phyloP scores from a whole-genome alignment of 148 eudicot genomes.

The Rheum nobile region DNA sequence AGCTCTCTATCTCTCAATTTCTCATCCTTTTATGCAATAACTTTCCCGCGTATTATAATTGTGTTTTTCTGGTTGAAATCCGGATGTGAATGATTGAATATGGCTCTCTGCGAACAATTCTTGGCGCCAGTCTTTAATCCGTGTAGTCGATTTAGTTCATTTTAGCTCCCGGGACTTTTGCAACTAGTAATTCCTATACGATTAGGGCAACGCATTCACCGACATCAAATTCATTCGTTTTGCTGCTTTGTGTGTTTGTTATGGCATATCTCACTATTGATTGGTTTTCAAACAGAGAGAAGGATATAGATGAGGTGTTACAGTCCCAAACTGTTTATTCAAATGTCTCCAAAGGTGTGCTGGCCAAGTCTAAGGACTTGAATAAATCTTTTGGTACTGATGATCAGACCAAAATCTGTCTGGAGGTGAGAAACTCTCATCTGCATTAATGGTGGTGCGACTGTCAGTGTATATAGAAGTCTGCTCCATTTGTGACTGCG shows the following conservation, averaged over 20 bases:
- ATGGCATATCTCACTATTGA: background rate
- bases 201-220: background rate
- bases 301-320: conserved; percentile 93
- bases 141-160: background rate
- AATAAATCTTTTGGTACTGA: conserved; percentile 71
- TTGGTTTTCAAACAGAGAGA: conserved; percentile 42
- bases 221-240: background rate
- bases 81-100: background rate
- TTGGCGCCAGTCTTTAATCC: background rate
- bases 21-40: background rate
- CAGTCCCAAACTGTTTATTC: conserved; percentile 92
- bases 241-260: background rate
- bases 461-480: background rate
- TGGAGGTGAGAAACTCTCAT: conserved; percentile 43
- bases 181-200: background rate
- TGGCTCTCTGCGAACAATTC: background rate
- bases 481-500: background rate
- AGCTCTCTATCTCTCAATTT: background rate
- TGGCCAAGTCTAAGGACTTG: conserved; percentile 86
- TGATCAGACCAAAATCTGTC: conserved; percentile 75
- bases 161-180: background rate
- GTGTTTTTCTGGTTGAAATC: background rate
- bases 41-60: background rate
- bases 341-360: conserved; percentile 86
- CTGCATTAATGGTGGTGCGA: no score